Evolutionary conservation across 371 early-diverging fungal species (phyloP).

Genomic region (Mucor piriformis): DNA sequence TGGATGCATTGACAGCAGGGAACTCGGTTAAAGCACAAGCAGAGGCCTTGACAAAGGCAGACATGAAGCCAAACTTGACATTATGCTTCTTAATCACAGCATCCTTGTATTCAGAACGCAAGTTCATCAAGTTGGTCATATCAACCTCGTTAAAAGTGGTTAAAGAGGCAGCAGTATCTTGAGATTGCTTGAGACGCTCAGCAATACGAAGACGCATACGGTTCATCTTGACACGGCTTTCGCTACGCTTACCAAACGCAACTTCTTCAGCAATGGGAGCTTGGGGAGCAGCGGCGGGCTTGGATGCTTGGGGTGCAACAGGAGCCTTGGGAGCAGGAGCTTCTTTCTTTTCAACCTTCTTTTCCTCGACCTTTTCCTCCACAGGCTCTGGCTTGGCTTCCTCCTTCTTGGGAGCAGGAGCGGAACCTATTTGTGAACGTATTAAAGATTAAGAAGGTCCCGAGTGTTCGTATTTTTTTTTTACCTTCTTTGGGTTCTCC

Average conservation of each 20-base stretch:
- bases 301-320: constrained; percentile 34
- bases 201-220: constrained; percentile 96
- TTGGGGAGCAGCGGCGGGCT: constrained; percentile 31
- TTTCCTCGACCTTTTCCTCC: constrained; percentile 44
- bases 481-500: constrained; percentile 70
- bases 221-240: constrained; percentile 91
- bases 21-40: constrained; percentile 82
- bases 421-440: constrained; percentile 27
- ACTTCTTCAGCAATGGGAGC: constrained; percentile 29
- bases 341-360: constrained; percentile 46
- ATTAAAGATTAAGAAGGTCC: no score
- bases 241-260: constrained; percentile 54
- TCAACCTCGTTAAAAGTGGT: constrained; percentile 99
- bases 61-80: constrained; percentile 98
- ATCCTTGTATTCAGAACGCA: constrained; percentile 94
- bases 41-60: constrained; percentile 93
- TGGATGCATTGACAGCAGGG: constrained; percentile 93
- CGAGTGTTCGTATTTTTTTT: constrained; percentile 6
- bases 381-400: constrained; percentile 43
- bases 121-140: constrained; percentile 90
- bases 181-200: constrained; percentile 94
- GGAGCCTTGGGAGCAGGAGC: constrained; percentile 42
- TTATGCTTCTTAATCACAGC: constrained; percentile 91
- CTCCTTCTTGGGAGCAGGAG: constrained; percentile 49
- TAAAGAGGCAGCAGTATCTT: constrained; percentile 94